Percentiles rank a stretch among this genome's conserved stretches.
Conservation (phyloP, 306 rosid genomes). For the Leucaena leucocephala region DNA sequence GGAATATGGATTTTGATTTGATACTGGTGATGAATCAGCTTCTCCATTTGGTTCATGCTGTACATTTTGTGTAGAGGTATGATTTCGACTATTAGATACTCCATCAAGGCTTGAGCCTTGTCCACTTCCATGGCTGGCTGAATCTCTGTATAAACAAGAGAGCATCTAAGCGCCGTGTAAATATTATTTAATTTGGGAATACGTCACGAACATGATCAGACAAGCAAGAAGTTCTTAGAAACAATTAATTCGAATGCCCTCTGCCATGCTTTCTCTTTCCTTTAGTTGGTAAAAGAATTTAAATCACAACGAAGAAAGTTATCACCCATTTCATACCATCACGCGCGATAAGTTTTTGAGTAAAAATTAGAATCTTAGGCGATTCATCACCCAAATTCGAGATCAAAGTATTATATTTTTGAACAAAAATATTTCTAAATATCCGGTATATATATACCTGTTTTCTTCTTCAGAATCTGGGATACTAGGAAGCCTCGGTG, state of each 20-base stretch:
- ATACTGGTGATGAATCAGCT: conserved; percentile 25
- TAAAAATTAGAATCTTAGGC: neutral
- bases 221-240: neutral
- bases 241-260: neutral
- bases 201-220: neutral
- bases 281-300: neutral
- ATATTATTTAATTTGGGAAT: conserved; percentile 21
- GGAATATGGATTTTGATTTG: conserved; percentile 33
- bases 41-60: neutral
- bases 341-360: neutral
- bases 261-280: neutral
- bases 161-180: conserved; percentile 20
- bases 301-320: neutral
- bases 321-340: neutral
- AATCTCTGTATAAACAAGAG: conserved; percentile 39
- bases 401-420: neutral
- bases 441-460: conserved; percentile 38
- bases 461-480: conserved; percentile 29
- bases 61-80: conserved; percentile 11
- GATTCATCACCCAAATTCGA: neutral
- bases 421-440: neutral
- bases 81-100: conserved; percentile 26
- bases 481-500: neutral
- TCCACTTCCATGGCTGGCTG: conserved; percentile 17
- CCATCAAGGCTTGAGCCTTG: conserved; percentile 16